Evolutionary conservation across 495 filamentous ascomycete genomes (phyloP).

Genomic region (Podospora pseudoanserina): DNA sequence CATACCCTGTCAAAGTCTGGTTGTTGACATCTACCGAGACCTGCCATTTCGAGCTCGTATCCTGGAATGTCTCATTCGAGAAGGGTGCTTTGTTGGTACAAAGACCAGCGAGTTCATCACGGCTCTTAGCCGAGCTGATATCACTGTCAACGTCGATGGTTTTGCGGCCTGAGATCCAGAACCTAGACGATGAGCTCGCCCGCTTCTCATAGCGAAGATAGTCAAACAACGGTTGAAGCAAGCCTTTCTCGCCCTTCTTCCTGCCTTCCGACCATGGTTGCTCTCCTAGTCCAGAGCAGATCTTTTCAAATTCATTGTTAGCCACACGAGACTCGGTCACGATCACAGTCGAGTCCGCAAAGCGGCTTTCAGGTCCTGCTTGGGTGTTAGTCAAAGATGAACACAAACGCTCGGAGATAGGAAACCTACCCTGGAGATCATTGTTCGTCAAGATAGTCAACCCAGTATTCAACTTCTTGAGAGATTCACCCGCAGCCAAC

Average conservation of each 20-base stretch:
- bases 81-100: constrained; percentile 48
- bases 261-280: constrained; percentile 39
- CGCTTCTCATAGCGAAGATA: constrained; percentile 36
- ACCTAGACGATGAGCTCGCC: constrained; percentile 23
- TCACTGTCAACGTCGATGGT: constrained; percentile 13
- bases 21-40: constrained; percentile 42
- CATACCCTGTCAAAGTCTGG: constrained; percentile 42
- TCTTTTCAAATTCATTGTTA: constrained; percentile 5
- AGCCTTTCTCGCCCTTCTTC: constrained; percentile 19
- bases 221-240: constrained; percentile 36
- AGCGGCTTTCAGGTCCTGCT: constrained; percentile 36
- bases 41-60: constrained; percentile 43
- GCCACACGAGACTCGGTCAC: constrained; percentile 31
- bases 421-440: constrained; percentile 40
- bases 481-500: constrained; percentile 27
- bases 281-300: constrained; percentile 35
- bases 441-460: constrained; percentile 39
- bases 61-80: constrained; percentile 37
- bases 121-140: background rate
- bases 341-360: constrained; percentile 40
- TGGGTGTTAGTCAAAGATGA: constrained; percentile 5
- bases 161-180: constrained; percentile 36
- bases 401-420: background rate
- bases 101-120: constrained; percentile 29
- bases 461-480: constrained; percentile 35